Evolutionary conservation across 2,329 filamentous ascomycete species (phyloP).

Genomic region (Fusarium albosuccineum): DNA sequence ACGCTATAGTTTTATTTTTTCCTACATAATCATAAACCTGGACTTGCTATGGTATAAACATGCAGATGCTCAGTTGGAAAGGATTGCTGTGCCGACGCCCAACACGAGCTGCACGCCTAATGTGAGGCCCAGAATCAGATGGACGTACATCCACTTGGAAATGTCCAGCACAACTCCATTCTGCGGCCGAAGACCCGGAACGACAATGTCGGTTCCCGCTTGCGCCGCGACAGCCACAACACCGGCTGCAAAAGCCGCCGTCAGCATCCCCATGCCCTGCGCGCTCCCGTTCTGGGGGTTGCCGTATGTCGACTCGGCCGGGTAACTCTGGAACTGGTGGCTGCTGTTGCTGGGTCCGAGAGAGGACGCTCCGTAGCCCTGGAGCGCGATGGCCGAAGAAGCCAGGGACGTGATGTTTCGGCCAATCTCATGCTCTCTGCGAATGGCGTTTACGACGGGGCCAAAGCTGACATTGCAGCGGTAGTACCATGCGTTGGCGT

Average conservation of each 20-base stretch:
- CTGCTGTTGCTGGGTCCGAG: conserved; percentile 24
- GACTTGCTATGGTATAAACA: too few species aligned
- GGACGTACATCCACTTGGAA: conserved; percentile 47
- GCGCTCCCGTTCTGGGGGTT: conserved; percentile 47
- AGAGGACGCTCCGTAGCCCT: conserved; percentile 41
- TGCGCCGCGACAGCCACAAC: conserved; percentile 52
- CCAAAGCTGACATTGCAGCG: conserved; percentile 40
- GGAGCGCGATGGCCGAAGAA: conserved; percentile 39
- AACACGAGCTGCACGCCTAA: conserved; percentile 49
- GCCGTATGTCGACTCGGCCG: conserved; percentile 56
- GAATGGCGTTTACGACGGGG: conserved; percentile 30
- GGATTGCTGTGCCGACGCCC: conserved; percentile 27
- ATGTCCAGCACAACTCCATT: conserved; percentile 51
- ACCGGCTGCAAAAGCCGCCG: conserved; percentile 54
- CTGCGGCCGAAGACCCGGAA: conserved; percentile 48
- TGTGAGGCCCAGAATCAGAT: conserved; percentile 50
- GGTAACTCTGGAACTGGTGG: conserved; percentile 55
- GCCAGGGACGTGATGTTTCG: conserved; percentile 35
- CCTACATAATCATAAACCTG: too few species aligned
- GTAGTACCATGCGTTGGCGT: conserved; percentile 38
- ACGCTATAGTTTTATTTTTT: too few species aligned
- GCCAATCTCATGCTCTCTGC: conserved; percentile 34
- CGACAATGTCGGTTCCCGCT: conserved; percentile 44
- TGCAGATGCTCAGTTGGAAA: conserved; percentile 20
- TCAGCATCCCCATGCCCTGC: conserved; percentile 51